Conservation (phyloP, 139 green algal species). For the Coccomyxa sp. region DNA sequence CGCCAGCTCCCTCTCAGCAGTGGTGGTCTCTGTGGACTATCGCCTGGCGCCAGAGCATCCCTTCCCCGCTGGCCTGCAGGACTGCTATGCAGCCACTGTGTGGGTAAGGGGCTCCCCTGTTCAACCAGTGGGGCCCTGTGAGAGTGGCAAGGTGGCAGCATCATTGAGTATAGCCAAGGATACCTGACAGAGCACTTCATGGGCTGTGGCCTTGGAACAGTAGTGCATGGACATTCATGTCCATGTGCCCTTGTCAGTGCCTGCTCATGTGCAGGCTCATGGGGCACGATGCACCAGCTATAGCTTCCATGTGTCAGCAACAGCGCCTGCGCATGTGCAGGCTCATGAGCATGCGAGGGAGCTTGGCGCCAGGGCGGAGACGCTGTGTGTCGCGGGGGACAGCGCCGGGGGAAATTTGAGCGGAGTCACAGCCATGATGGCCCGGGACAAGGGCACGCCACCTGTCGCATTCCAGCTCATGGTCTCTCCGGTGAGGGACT, state of each 20-base stretch:
- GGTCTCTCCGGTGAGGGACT: not conserved
- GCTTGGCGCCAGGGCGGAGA: not conserved
- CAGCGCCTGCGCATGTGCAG: too few species aligned
- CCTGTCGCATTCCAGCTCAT: conserved; percentile 4
- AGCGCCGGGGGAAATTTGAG: conserved; percentile 11
- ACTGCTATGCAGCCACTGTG: not conserved
- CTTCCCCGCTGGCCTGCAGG: conserved; percentile 10
- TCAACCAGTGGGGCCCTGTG: too few species aligned
- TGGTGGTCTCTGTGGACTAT: conserved; percentile 15
- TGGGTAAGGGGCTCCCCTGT: not conserved
- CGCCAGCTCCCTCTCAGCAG: not conserved
- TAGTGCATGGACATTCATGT: too few species aligned
- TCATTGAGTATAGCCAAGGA: too few species aligned
- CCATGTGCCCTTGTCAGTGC: too few species aligned
- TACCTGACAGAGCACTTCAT: too few species aligned
- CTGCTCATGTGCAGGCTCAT: too few species aligned
- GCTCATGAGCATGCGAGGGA: not conserved
- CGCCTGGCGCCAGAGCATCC: conserved; percentile 10
- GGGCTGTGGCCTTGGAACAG: too few species aligned
- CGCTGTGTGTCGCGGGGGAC: not conserved
- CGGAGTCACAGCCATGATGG: not conserved
- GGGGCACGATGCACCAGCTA: too few species aligned
- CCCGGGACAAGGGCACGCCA: not conserved
- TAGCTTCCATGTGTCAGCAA: too few species aligned
- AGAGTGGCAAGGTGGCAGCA: too few species aligned